Conservation (phyloP, 2,329 filamentous ascomycete species). For the Fusarium chlamydosporum region DNA sequence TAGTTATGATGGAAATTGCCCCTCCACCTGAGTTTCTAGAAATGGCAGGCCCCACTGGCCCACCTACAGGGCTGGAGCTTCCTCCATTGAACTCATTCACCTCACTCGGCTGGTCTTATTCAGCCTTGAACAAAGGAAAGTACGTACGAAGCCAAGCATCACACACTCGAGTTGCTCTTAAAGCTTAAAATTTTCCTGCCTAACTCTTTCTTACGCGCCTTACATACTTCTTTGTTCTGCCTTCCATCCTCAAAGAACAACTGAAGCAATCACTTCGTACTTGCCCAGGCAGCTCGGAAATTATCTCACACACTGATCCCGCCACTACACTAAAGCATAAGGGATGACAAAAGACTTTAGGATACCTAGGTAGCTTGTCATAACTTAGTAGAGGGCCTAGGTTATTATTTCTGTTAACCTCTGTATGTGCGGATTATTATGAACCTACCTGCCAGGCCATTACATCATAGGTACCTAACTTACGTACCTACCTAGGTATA, state of each 20-base stretch:
- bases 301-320: too few species aligned
- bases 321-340: too few species aligned
- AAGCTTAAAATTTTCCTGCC: neutral
- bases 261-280: neutral
- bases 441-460: too few species aligned
- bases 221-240: neutral
- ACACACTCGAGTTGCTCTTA: neutral
- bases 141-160: neutral
- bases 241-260: neutral
- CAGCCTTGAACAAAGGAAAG: conserved; percentile 2
- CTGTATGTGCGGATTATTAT: too few species aligned
- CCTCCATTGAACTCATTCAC: neutral
- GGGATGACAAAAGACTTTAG: too few species aligned
- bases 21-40: neutral
- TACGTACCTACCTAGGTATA: too few species aligned
- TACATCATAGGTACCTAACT: conserved; percentile 5
- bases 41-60: neutral
- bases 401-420: too few species aligned
- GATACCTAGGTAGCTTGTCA: too few species aligned
- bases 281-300: too few species aligned
- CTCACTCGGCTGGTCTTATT: neutral
- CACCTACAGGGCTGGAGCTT: conserved; percentile 1
- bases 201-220: neutral
- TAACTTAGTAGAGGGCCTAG: too few species aligned
- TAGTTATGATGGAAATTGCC: neutral